Percentiles rank a stretch among this genome's conserved stretches.
Evolutionary conservation across 2,329 filamentous ascomycete species (phyloP).

Genomic region (Aspergillus sp.): DNA sequence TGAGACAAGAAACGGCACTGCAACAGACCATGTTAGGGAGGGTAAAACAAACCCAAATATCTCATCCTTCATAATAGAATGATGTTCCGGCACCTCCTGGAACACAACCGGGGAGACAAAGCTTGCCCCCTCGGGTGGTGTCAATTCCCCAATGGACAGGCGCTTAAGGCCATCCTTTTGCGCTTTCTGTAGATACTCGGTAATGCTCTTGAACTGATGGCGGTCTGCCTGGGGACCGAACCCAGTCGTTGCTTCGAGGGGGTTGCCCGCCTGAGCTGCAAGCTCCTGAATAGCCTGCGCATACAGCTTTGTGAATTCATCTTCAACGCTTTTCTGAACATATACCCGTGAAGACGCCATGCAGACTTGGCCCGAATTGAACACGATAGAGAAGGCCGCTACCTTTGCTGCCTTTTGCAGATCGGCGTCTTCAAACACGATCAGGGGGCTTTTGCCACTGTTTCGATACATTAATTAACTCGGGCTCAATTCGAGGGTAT

Average conservation of each 20-base stretch:
- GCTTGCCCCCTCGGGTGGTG: slow-evolving; percentile 48
- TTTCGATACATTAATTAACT: neutral
- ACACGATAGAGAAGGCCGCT: neutral
- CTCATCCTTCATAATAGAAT: slow-evolving; percentile 31
- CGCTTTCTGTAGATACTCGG: slow-evolving; percentile 71
- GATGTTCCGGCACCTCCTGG: slow-evolving; percentile 60
- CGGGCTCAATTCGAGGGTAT: neutral
- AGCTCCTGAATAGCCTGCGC: neutral
- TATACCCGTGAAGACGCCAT: slow-evolving; percentile 16
- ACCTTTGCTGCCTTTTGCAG: slow-evolving; percentile 15
- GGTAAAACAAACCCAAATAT: slow-evolving; percentile 29
- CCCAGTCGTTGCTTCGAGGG: slow-evolving; percentile 76
- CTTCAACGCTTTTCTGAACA: slow-evolving; percentile 14
- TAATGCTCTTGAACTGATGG: slow-evolving; percentile 84
- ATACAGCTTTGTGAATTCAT: slow-evolving; percentile 7
- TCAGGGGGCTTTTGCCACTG: slow-evolving; percentile 25
- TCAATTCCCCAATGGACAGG: neutral
- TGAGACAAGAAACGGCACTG: slow-evolving; percentile 11
- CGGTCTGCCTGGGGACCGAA: slow-evolving; percentile 85
- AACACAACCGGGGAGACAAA: slow-evolving; percentile 85
- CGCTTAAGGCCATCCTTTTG: slow-evolving; percentile 53
- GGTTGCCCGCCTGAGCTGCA: slow-evolving; percentile 66
- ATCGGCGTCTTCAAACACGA: slow-evolving; percentile 27
- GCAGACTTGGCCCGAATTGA: slow-evolving; percentile 20
- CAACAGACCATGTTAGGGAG: no score